Conservation (phyloP, 306 rosid species). For the Sophora flavescens region DNA sequence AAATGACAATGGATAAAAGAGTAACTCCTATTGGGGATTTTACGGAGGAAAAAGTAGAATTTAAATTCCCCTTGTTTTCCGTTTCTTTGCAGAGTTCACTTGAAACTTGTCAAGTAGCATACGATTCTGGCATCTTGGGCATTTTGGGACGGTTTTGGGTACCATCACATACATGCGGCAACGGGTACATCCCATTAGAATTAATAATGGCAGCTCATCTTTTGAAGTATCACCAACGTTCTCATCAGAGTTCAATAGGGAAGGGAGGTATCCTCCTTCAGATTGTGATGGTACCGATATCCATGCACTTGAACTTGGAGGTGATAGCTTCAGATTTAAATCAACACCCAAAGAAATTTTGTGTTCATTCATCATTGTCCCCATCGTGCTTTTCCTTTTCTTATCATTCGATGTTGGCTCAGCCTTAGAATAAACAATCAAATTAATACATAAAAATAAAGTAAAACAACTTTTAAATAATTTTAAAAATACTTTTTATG, state of each 20-base stretch:
- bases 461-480: neutral
- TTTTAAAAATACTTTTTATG: neutral
- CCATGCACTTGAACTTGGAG: neutral
- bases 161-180: slow-evolving; percentile 50
- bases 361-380: neutral
- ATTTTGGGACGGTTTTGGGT: slow-evolving; percentile 28
- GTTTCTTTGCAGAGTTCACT: neutral
- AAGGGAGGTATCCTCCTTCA: neutral
- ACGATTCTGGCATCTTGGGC: slow-evolving; percentile 45
- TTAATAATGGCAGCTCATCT: neutral
- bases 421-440: slow-evolving; percentile 10
- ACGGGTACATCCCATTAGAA: slow-evolving; percentile 42
- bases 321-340: slow-evolving; percentile 31
- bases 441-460: neutral
- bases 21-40: neutral
- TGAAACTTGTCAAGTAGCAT: slow-evolving; percentile 15
- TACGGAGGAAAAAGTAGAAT: neutral
- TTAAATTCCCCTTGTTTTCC: neutral
- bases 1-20: neutral
- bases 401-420: neutral
- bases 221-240: neutral
- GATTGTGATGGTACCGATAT: neutral
- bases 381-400: neutral
- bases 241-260: neutral
- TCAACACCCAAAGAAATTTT: neutral